These are phyloP conservation scores for Leccinum subgranulosum DNA, from an alignment of 768 basidiomycete genomes.

Conservation along the genomic window DNA sequence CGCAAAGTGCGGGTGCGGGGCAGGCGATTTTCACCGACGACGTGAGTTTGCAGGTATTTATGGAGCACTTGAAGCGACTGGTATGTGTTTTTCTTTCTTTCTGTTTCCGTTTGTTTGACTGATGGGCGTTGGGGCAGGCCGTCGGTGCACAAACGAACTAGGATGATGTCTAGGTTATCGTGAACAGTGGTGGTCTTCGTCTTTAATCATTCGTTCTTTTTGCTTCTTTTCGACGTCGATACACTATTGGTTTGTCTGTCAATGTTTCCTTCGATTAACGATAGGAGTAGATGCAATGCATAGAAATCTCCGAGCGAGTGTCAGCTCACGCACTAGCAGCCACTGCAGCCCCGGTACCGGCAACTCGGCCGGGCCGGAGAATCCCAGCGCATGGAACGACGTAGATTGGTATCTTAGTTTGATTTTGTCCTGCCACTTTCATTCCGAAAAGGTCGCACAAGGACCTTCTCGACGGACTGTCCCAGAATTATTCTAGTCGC, in stretches of 20 bases:
- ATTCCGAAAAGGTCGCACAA: too few relatives aligned
- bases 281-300: slow-evolving; percentile 15
- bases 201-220: not conserved
- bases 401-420: too few relatives aligned
- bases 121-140: slow-evolving; percentile 38
- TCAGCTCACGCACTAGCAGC: too few relatives aligned
- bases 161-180: slow-evolving; percentile 1
- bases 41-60: slow-evolving; percentile 95
- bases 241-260: slow-evolving; percentile 8
- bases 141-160: slow-evolving; percentile 69
- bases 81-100: slow-evolving; percentile 40
- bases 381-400: too few relatives aligned
- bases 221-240: slow-evolving; percentile 1
- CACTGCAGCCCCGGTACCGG: too few relatives aligned
- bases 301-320: not conserved
- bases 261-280: slow-evolving; percentile 6
- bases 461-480: too few relatives aligned
- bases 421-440: too few relatives aligned
- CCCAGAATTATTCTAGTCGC: too few relatives aligned
- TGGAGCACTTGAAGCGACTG: slow-evolving; percentile 95
- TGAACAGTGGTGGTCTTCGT: not conserved
- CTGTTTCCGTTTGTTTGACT: not conserved
- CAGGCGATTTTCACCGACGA: slow-evolving; percentile 99
- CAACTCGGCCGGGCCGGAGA: too few relatives aligned
- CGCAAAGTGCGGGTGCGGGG: slow-evolving; percentile 62